Conservation (phyloP, 1,284 basidiomycete genomes). For the Moesziomyces antarcticus region DNA sequence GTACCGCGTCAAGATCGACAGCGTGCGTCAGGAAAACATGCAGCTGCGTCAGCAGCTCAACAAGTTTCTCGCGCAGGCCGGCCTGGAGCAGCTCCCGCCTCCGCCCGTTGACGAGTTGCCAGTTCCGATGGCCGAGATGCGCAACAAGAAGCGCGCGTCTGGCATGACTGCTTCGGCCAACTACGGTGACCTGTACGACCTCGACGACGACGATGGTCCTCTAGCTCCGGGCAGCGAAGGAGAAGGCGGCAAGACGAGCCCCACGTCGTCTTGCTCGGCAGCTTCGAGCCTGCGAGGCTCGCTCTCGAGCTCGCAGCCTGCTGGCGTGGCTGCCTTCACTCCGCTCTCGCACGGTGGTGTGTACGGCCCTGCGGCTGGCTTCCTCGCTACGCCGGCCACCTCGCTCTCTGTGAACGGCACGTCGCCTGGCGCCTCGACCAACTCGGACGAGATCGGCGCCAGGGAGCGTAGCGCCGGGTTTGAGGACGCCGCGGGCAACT, state of each 20-base stretch:
- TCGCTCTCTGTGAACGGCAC: slow-evolving; percentile 6
- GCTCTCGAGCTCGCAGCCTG: slow-evolving; percentile 25
- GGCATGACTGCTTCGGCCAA: slow-evolving; percentile 4
- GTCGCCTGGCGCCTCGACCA: slow-evolving; percentile 34
- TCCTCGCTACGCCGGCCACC: slow-evolving; percentile 19
- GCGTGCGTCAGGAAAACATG: slow-evolving; percentile 47
- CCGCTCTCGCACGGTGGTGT: slow-evolving; percentile 22
- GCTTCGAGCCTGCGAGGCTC: slow-evolving; percentile 34
- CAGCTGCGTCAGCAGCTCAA: slow-evolving; percentile 56
- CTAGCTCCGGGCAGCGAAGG: slow-evolving; percentile 42
- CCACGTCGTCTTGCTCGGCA: slow-evolving; percentile 30
- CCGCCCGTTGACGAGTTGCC: slow-evolving; percentile 40
- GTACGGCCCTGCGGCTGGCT: slow-evolving; percentile 6
- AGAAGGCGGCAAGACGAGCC: slow-evolving; percentile 40
- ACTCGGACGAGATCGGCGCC: slow-evolving; percentile 24
- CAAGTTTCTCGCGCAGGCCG: slow-evolving; percentile 45
- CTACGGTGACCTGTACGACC: slow-evolving; percentile 30
- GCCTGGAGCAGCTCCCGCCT: slow-evolving; percentile 40
- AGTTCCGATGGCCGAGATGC: slow-evolving; percentile 39
- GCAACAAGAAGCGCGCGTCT: slow-evolving; percentile 38
- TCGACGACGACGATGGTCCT: slow-evolving; percentile 45
- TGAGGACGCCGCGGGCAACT: slow-evolving; percentile 22
- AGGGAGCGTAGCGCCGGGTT: slow-evolving; percentile 14
- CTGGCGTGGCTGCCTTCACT: slow-evolving; percentile 27
- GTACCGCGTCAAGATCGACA: slow-evolving; percentile 54